Evolutionary conservation across 1,139 yeast genomes (phyloP), one percentile per base, ranked within the genome.

Genomic region (Pichia sp.): DNA sequence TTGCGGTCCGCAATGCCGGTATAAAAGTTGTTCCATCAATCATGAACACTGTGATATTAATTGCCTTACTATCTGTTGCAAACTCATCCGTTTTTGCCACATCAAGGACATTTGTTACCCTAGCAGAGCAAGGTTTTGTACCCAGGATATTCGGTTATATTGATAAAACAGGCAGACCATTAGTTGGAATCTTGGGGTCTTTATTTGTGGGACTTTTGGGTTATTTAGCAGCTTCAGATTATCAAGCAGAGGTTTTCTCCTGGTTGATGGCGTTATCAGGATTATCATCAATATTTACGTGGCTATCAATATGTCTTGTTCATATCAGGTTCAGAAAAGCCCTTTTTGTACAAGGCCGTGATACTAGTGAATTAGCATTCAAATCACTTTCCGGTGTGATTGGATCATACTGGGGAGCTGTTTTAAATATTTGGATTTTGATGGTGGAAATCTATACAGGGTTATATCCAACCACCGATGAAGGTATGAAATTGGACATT

Each of bases 191-290:
- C 56, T 59, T 71, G 9, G 61, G 71, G 38, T 76, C 84, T 42
- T 66, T 75, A 43, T 51, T 68, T 37, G 66, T 79, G 57, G 95
- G 90, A 23, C 68, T 81, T 28, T 68, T 85, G 45, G 76, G 84
- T 51, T 85, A 79, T 63, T 68, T 82, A 49, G 86, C 85, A 16
- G 85, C 88, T 31, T 73, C 81, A 38, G 33, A 40, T 31, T 63
- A 72, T 33, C 68, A 77, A 49, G 75, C 80, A 60, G 77, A 50
- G 36, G 85, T 85, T 84, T 45, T 84, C 36, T 43, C 71, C 53
- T 87, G 96, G 95, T 68, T 87, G 57, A 69, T 85, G 61, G 85
- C 95, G 32, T 68, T 88, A 41, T 83, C 95, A 11, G 95, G 95
- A 46, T 75, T 85, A 52, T 82, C 94, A 41, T 81, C 95, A 2